phyloP scores from a whole-genome alignment of 2,329 filamentous ascomycete genomes.

The Penicillium griseofulvum region DNA sequence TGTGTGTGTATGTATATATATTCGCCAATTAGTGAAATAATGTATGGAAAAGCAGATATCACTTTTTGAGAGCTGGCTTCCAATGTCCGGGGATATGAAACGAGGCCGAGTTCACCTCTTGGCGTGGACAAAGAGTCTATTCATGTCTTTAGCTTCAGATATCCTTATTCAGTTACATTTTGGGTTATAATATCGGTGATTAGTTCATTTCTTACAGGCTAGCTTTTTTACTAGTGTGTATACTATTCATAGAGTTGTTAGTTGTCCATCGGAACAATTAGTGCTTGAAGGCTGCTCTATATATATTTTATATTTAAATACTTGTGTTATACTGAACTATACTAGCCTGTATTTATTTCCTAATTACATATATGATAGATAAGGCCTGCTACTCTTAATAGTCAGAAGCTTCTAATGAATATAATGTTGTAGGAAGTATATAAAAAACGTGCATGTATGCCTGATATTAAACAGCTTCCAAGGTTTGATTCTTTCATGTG shows the following conservation, averaged over 20 bases:
- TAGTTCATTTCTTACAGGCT: neutral
- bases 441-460: neutral
- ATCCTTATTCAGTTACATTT: constrained; percentile 1
- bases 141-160: neutral
- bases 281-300: neutral
- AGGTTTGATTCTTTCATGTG: neutral
- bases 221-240: neutral
- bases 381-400: neutral
- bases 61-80: neutral
- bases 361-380: neutral
- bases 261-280: neutral
- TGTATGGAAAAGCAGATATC: neutral
- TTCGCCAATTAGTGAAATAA: neutral
- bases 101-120: constrained; percentile 2
- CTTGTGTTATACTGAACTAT: neutral
- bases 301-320: neutral
- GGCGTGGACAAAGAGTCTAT: constrained; percentile 8
- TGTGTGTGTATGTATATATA: neutral
- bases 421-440: neutral
- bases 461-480: neutral
- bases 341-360: neutral
- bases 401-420: neutral
- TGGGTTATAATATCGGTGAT: neutral
- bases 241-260: neutral
- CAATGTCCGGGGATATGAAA: neutral